phyloP scores from a whole-genome alignment of 1,284 basidiomycete species.

The Malassezia furfur region DNA sequence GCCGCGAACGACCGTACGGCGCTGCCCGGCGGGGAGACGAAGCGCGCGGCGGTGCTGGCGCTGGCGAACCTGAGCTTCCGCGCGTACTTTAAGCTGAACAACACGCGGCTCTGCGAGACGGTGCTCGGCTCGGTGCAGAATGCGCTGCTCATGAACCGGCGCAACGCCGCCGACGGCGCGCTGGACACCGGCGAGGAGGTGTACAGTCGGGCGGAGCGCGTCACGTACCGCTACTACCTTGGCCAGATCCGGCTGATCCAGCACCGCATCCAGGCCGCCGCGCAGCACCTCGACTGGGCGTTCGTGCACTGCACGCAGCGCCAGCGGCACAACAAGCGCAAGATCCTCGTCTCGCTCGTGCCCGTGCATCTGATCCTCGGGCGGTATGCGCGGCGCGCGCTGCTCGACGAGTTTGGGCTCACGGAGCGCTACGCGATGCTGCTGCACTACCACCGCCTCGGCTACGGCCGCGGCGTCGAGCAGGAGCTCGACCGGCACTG shows the following conservation, averaged over 20 bases:
- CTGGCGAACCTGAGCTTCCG: slow-evolving; percentile 45
- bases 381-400: slow-evolving; percentile 35
- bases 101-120: slow-evolving; percentile 50
- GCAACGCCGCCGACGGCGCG: not conserved
- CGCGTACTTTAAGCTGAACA: slow-evolving; percentile 48
- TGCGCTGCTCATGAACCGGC: slow-evolving; percentile 39
- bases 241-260: slow-evolving; percentile 50
- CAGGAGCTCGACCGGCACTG: slow-evolving; percentile 38
- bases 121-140: slow-evolving; percentile 50
- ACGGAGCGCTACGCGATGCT: slow-evolving; percentile 29
- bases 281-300: slow-evolving; percentile 46
- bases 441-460: slow-evolving; percentile 28
- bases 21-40: slow-evolving; percentile 28
- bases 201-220: slow-evolving; percentile 47
- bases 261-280: slow-evolving; percentile 46
- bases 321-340: slow-evolving; percentile 40
- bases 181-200: slow-evolving; percentile 29
- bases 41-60: slow-evolving; percentile 38
- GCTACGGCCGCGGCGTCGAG: slow-evolving; percentile 38
- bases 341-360: slow-evolving; percentile 48
- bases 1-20: slow-evolving; percentile 43
- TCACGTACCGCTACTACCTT: slow-evolving; percentile 49
- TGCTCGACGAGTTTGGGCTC: slow-evolving; percentile 42
- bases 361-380: slow-evolving; percentile 49
- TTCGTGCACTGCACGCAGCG: slow-evolving; percentile 43